phyloP scores from a whole-genome alignment of 2,329 filamentous ascomycete species.

The Penicillium nordicum region DNA sequence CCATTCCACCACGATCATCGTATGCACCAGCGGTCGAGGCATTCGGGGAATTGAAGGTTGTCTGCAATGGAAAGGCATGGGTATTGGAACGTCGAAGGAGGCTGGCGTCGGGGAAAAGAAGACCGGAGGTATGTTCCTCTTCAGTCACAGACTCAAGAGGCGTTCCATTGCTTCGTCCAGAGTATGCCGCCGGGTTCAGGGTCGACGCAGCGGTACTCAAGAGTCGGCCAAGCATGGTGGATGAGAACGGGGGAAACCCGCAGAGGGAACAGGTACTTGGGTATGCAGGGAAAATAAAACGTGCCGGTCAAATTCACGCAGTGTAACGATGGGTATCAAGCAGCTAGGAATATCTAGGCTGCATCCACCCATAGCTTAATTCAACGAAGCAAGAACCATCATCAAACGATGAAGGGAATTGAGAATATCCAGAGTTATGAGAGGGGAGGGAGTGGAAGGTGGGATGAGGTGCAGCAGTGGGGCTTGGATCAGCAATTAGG shows the following conservation, averaged over 20 bases:
- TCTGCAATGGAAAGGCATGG: conserved; percentile 42
- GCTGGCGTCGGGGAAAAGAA: conserved; percentile 47
- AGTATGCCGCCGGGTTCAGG: conserved; percentile 41
- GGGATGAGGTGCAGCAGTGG: conserved; percentile 26
- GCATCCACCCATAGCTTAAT: conserved; percentile 35
- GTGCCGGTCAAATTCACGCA: conserved; percentile 12
- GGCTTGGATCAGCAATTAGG: conserved; percentile 18
- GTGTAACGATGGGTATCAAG: conserved; percentile 29
- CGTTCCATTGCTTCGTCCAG: conserved; percentile 33
- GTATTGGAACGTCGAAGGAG: conserved; percentile 41
- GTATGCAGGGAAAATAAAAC: conserved; percentile 14
- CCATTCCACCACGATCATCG: conserved; percentile 47
- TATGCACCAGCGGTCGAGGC: conserved; percentile 43
- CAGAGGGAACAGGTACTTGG: conserved; percentile 12
- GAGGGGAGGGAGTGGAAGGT: conserved; percentile 17
- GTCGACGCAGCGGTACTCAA: conserved; percentile 45
- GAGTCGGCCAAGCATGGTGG: conserved; percentile 44
- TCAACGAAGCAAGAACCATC: conserved; percentile 28
- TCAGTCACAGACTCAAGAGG: conserved; percentile 49
- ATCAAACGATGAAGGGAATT: conserved; percentile 17
- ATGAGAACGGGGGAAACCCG: conserved; percentile 11
- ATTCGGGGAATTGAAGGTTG: conserved; percentile 44
- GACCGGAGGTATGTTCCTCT: conserved; percentile 48
- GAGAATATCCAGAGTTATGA: conserved; percentile 3
- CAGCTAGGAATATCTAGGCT: conserved; percentile 30